These are phyloP conservation scores for Colletotrichum costaricense DNA, from an alignment of 2,329 filamentous ascomycete genomes.

Conservation along the genomic window DNA sequence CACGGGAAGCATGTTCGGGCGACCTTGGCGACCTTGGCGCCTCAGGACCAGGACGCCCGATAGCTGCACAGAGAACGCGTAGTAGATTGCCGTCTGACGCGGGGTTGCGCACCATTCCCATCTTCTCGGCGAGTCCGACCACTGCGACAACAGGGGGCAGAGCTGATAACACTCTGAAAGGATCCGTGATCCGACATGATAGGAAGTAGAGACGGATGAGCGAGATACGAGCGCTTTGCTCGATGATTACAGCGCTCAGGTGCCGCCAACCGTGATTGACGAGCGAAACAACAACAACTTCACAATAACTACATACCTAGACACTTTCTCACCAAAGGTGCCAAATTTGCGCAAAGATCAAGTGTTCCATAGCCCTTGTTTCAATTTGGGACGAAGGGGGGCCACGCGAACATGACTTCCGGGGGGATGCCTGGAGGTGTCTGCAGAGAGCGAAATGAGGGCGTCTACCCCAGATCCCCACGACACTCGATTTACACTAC, in stretches of 20 bases:
- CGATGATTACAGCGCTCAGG: neutral
- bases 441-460: neutral
- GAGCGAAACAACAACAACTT: neutral
- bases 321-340: neutral
- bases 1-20: neutral
- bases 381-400: neutral
- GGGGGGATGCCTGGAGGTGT: neutral
- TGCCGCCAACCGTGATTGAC: neutral
- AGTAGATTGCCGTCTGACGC: neutral
- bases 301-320: neutral
- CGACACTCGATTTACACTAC: neutral
- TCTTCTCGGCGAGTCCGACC: constrained; percentile 8
- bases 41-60: neutral
- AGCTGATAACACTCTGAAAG: neutral
- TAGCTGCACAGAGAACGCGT: neutral
- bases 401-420: neutral
- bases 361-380: constrained; percentile 1
- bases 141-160: constrained; percentile 9
- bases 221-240: neutral
- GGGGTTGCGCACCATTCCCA: neutral
- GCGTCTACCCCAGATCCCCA: constrained; percentile 2
- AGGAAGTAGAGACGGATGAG: neutral
- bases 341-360: neutral
- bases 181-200: neutral
- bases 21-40: neutral